phyloP scores from a whole-genome alignment of 2,329 filamentous ascomycete genomes.

The Fusarium coicis region DNA sequence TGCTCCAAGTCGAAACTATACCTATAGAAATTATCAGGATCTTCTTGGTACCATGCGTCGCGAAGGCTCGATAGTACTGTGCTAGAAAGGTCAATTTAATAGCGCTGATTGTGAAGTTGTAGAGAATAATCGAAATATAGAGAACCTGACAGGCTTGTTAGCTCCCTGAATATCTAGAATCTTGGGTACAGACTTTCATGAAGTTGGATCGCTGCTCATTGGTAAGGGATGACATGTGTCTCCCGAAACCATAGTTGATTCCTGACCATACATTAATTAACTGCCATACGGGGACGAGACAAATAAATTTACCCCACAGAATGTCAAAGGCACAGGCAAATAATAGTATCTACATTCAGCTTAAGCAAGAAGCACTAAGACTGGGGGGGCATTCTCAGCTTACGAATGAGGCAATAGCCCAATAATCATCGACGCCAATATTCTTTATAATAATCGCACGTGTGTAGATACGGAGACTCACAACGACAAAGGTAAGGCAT shows the following conservation, averaged over 20 bases:
- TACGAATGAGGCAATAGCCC: not conserved
- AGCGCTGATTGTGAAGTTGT: not conserved
- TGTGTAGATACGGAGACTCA: not conserved
- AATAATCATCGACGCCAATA: not conserved
- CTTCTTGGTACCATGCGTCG: not conserved
- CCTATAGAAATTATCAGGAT: not conserved
- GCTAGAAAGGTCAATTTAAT: not conserved
- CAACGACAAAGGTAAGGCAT: not conserved
- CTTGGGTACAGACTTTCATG: not conserved
- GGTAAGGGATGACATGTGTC: not conserved
- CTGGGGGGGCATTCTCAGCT: not conserved
- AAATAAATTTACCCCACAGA: not conserved
- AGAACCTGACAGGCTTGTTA: not conserved
- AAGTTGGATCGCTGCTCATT: not conserved
- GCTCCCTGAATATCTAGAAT: not conserved
- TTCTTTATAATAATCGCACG: not conserved
- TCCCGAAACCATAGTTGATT: not conserved
- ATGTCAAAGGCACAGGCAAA: not conserved
- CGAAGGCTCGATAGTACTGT: not conserved
- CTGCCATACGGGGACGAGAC: accelerated
- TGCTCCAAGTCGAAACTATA: not conserved
- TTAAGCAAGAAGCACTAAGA: not conserved
- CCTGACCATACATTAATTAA: not conserved
- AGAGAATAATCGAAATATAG: not conserved
- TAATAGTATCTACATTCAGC: not conserved